phyloP scores from a whole-genome alignment of 768 basidiomycete genomes.

The Russula compacta region DNA sequence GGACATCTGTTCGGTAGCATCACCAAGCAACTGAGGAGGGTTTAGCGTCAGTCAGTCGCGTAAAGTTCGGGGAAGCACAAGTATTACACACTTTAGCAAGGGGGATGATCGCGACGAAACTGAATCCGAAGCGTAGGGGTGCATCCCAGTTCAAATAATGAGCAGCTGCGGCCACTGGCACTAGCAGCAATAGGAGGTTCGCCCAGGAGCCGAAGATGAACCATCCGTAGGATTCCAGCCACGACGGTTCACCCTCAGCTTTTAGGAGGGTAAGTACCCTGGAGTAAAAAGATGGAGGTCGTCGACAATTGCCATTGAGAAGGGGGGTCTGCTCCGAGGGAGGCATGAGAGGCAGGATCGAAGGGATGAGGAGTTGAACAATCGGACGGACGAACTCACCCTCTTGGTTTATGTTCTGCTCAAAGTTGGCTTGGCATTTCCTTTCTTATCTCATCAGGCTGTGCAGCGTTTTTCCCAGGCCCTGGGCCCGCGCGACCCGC shows the following conservation, averaged over 20 bases:
- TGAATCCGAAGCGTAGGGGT: conserved; percentile 61
- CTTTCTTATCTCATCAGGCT: no score
- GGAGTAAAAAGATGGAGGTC: conserved; percentile 30
- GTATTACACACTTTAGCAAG: conserved; percentile 62
- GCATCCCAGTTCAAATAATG: conserved; percentile 69
- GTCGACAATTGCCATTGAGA: conserved; percentile 28
- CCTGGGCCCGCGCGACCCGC: no score
- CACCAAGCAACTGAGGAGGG: conserved; percentile 52
- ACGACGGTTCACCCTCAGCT: conserved; percentile 57
- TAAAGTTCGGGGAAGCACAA: not conserved
- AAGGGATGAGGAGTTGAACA: not conserved
- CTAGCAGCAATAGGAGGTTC: conserved; percentile 70
- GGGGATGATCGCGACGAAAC: conserved; percentile 78
- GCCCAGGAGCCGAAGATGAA: conserved; percentile 60
- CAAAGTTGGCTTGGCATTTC: not conserved
- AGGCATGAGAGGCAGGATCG: not conserved
- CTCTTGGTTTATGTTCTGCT: not conserved
- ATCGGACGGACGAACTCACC: not conserved
- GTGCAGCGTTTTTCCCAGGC: no score
- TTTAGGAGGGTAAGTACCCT: conserved; percentile 37
- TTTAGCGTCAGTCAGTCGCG: not conserved
- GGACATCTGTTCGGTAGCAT: conserved; percentile 76
- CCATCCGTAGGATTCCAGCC: conserved; percentile 45
- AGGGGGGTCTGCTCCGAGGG: conserved; percentile 14
- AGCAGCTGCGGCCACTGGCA: conserved; percentile 62